phyloP scores from a whole-genome alignment of 352 stramenopile genomes.

The Peronospora farinosa region DNA sequence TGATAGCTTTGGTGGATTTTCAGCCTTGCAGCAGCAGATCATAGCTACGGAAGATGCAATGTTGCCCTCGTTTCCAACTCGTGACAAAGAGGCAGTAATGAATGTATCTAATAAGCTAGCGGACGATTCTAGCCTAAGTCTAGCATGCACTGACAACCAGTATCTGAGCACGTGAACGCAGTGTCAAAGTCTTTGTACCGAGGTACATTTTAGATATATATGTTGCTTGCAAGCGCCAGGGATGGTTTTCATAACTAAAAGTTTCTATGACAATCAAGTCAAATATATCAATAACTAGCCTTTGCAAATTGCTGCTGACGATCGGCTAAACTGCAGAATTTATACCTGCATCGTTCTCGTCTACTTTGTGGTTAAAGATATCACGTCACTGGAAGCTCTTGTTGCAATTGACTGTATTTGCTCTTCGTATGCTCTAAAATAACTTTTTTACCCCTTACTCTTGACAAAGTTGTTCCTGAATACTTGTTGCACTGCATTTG shows the following conservation, averaged over 20 bases:
- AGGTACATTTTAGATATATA: neutral
- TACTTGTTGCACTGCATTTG: too few species aligned
- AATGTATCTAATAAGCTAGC: slow-evolving; percentile 16
- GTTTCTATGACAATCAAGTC: too few species aligned
- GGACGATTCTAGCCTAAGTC: slow-evolving; percentile 9
- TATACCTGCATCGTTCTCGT: neutral
- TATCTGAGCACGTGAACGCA: slow-evolving; percentile 6
- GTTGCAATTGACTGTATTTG: slow-evolving; percentile 12
- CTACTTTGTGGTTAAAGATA: neutral
- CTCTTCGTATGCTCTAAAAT: slow-evolving; percentile 44
- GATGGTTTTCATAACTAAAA: slow-evolving; percentile 20
- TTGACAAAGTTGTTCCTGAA: slow-evolving; percentile 31
- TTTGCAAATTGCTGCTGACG: neutral
- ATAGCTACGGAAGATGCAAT: slow-evolving; percentile 15
- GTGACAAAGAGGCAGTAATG: slow-evolving; percentile 19
- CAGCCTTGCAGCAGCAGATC: slow-evolving; percentile 25
- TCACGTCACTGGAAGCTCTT: neutral
- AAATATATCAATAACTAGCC: too few species aligned
- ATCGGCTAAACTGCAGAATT: neutral
- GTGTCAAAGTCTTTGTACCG: neutral
- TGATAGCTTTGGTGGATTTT: slow-evolving; percentile 23
- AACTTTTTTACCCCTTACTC: slow-evolving; percentile 60
- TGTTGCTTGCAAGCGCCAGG: neutral
- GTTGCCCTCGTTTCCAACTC: slow-evolving; percentile 16
- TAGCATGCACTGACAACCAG: slow-evolving; percentile 1